Evolutionary conservation across 371 early-diverging fungal species (phyloP), one percentile per base, ranked within the genome.

Genomic region (Syncephalis fuscata): DNA sequence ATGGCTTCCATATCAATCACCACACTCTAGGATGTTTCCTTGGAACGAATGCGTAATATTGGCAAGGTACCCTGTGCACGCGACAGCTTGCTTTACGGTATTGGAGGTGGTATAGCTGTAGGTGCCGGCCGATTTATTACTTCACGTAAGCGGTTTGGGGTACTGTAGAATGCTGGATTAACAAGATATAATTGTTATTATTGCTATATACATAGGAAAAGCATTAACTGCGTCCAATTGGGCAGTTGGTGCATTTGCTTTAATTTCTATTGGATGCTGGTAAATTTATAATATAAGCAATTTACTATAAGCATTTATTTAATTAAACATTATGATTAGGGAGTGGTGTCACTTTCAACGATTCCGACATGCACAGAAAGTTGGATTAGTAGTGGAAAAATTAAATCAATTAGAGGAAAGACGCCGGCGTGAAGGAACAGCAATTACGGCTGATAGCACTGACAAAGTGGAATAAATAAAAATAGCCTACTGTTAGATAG

Each of bases 41-140:
- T 22, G 10, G 46, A 57, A 20, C 55, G 54, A 27, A 49, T 57
- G 32, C 44, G 48, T 43, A 53, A 54, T 32, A 39, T 55, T 43
- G 55, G 46, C 14, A 41, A 58, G 45, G 46, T 51, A 16, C 56
- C 60, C 2, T 59, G 60, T 39, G 49, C 47, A 4, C 56, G 60
- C 16, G 20, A 45, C 3, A 53, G 56, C 38, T 15, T 59, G 10
- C 46, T 59, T 1, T 56, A 56, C 39, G 60, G 60, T 5, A 56
- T 59, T 11, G 53, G 56, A 4, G 48, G 48, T 7, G 60, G 60
- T 3, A n/a, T 51, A 2, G 49, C 38, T 11, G 37, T 51, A 8
- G 60, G 60, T 25, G 43, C 26, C 17, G 42, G 55, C 9, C 42
- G 50, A 26, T 59, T 49, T 21, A 44, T 56, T 8, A 20, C 27